Percentiles rank a stretch among this genome's conserved stretches.
phyloP scores from a whole-genome alignment of 192 early-diverging fungal species.

The Backusella parvicylindrica region DNA sequence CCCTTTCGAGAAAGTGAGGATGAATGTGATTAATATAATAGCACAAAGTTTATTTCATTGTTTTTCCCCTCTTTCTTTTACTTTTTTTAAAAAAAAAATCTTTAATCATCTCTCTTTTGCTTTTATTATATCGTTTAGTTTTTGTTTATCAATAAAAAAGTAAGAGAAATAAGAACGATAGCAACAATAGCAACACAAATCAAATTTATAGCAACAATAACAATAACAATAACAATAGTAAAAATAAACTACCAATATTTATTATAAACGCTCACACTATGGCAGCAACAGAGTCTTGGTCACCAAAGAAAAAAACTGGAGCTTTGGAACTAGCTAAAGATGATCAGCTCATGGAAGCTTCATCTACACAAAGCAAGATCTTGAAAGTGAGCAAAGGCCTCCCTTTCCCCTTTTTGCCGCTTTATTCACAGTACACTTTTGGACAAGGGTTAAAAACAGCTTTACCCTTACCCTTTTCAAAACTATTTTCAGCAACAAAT shows the following conservation, averaged over 20 bases:
- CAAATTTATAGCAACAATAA: neutral
- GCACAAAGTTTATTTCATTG: neutral
- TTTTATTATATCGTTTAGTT: neutral
- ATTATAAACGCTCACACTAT: neutral
- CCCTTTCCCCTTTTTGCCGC: neutral
- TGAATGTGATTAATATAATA: neutral
- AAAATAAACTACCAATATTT: neutral
- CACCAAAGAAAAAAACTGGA: neutral
- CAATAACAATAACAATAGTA: neutral
- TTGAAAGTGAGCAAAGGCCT: neutral
- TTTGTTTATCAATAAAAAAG: neutral
- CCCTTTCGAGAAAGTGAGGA: neutral
- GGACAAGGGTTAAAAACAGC: constrained; percentile 5
- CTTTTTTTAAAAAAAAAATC: neutral
- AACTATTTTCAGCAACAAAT: neutral
- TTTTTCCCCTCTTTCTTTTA: neutral
- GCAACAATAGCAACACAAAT: neutral
- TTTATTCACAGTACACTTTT: constrained; percentile 3
- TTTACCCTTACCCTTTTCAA: neutral
- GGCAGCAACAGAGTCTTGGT: neutral
- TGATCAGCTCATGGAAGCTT: neutral
- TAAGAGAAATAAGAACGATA: neutral
- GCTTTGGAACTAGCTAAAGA: neutral
- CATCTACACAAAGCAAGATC: neutral
- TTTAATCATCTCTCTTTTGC: neutral